Evolutionary conservation across 805 yeast species (phyloP), one percentile per base, ranked within the genome.

Genomic region (Ogataea pilisensis): DNA sequence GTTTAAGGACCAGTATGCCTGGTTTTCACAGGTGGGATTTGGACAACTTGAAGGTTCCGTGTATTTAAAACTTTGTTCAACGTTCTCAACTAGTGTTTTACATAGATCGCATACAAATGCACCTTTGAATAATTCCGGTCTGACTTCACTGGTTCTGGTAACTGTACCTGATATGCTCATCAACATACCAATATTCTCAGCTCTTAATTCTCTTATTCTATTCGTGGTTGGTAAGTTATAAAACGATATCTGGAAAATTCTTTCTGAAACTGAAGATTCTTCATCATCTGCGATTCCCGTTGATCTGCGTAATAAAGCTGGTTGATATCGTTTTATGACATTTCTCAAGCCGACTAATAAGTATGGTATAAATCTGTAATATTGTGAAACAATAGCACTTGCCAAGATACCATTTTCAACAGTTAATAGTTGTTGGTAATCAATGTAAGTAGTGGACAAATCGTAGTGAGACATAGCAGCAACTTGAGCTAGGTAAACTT

Each of bases 31-130:
- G 11, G 83, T 76, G 9, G 91, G 90, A 49, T 81, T 84, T 20
- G 90, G 85, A 66, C 99, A 93, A 49, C 84, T 79, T 3, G 93
- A 83, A 34, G 99, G 99, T 62, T 91, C 96, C 9, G 98, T 91
- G 65, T 82, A 93, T 58, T 80, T 85, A 73, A 91, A 93, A 32
- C 82, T 77, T 65, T 93, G 99, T 58, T 93, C 98, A 17, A 93
- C 85, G 46, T 88, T 90, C 51, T 85, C 91, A 14, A 90, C 82
- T 1, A 83, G 68, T 0, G 96, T 85, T 37, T 85, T 76, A 63
- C 99, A 93, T 58, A 78, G 68, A 54, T 87, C 95, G 69, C 99
- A 93, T 2, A 86, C 78, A 63, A 93, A 93, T 21, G 90, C 75
- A 12, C 88, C 99, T 44, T 75, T 78, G 68, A 73, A 87, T 46